Evolutionary conservation across 2,329 filamentous ascomycete genomes (phyloP).

Genomic region (Sporothrix brasiliensis): DNA sequence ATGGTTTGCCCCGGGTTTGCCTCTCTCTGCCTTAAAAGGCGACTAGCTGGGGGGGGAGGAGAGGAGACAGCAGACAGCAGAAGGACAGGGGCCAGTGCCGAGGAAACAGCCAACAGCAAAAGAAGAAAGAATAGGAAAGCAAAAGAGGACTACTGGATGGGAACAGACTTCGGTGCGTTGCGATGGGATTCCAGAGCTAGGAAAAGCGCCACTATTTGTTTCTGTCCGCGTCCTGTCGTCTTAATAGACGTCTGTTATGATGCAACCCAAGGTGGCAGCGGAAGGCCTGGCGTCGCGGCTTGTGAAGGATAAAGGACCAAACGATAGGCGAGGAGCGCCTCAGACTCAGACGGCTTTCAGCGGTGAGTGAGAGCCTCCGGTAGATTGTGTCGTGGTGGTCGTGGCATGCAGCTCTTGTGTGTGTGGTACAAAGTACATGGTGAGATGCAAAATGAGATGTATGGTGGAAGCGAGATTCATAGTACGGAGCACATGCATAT

Average conservation of each 20-base stretch:
- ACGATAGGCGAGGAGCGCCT: constrained; percentile 28
- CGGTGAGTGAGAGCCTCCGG: constrained; percentile 23
- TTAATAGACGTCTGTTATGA: constrained; percentile 30
- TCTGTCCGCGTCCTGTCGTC: constrained; percentile 1
- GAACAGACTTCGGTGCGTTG: constrained; percentile 11
- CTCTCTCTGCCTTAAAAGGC: constrained; percentile 4
- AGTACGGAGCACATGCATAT: constrained; percentile 6
- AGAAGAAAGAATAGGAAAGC: not conserved
- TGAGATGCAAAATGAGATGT: not conserved
- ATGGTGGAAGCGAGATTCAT: not conserved
- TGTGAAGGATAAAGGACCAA: constrained; percentile 7
- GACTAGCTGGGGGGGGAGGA: not conserved
- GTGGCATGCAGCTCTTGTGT: constrained; percentile 11
- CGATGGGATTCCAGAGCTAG: constrained; percentile 29
- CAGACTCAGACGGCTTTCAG: not conserved
- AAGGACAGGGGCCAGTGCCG: not conserved
- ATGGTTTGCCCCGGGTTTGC: not conserved
- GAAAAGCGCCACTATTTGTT: constrained; percentile 28
- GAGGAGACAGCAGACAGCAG: not conserved
- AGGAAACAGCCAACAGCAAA: not conserved
- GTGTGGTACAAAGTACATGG: constrained; percentile 9
- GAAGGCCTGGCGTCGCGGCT: constrained; percentile 9
- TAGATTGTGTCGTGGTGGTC: constrained; percentile 11
- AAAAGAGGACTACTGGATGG: not conserved
- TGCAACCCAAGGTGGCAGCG: constrained; percentile 32